Evolutionary conservation across 2,329 filamentous ascomycete genomes (phyloP), one percentile per base, ranked within the genome.

Genomic region (Botryotinia convoluta): DNA sequence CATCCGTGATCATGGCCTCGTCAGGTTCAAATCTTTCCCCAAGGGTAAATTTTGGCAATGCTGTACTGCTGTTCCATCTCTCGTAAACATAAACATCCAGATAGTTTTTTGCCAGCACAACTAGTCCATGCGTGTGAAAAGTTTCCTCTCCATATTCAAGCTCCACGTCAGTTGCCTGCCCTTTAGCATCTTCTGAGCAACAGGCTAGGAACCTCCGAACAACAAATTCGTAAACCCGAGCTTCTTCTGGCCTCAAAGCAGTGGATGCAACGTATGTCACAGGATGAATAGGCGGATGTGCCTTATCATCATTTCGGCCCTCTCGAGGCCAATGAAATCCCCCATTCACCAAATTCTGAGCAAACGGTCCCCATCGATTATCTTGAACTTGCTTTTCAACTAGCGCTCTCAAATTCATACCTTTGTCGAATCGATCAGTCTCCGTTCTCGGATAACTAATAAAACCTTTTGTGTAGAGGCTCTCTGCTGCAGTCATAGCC

Each of bases 361-460:
- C 94, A 81, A 95, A 97, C 32, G 84, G 81, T 0, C 94, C 94
- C 96, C 95, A 99, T 75, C 86, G 84, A 60, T 85, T 84, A 79
- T 94, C 93, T 74, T 90, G 90, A 1, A 89, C 90, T 82, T 99
- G 96, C 80, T 97, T 98, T 78, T 93, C 89, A 29, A 98, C 88
- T 14, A 99, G 85, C 35, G 87, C 88, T 75, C 88, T 89, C 32
- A 99, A 86, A 80, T 98, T 91, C 85, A 98, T 98, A 7, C 88
- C 95, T 78, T 89, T 90, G 79, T 98, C 95, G 80, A 98, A 99
- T 45, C 95, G 92, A 82, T 99, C 96, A 0, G 96, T 99, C 82
- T 99, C 96, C 0, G 96, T 99, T 82, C 96, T 91, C 1, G 96
- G 96, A 82, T 99, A 99, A 82, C 95, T 98, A 83, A 99, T 97